Conservation (phyloP, 768 basidiomycete genomes). For the Glaciozyma antarctica region DNA sequence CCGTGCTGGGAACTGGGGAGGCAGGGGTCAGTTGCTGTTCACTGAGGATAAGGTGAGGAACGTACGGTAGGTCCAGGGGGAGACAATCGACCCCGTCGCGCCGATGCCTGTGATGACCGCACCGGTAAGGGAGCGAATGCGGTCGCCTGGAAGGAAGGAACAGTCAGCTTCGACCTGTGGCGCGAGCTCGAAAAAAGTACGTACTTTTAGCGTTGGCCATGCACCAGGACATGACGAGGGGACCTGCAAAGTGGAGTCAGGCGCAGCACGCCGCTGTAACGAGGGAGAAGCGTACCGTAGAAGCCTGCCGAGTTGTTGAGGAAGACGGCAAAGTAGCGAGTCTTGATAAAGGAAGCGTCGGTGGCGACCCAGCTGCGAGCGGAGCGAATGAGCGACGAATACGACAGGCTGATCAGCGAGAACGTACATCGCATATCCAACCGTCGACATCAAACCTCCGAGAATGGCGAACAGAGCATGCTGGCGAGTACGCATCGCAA, state of each 20-base stretch:
- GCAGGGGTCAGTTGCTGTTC: not conserved
- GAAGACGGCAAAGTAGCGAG: not conserved
- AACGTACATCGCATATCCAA: slow-evolving; percentile 2
- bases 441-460: not conserved
- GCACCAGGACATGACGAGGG: not conserved
- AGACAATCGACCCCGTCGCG: not conserved
- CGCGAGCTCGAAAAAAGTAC: no score
- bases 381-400: no score
- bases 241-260: not conserved
- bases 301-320: not conserved
- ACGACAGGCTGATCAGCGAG: no score
- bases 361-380: not conserved
- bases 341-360: not conserved
- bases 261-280: not conserved
- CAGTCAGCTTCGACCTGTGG: no score
- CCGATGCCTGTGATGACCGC: not conserved
- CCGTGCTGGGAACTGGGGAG: not conserved
- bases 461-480: not conserved
- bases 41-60: not conserved
- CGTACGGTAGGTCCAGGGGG: slow-evolving; percentile 3
- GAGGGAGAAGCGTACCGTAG: not conserved
- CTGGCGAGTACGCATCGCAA: not conserved
- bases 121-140: not conserved
- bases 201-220: not conserved
- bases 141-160: not conserved